Base-by-base conservation (phyloP, 768 basidiomycete species). In the Royoungia palumana region DNA sequence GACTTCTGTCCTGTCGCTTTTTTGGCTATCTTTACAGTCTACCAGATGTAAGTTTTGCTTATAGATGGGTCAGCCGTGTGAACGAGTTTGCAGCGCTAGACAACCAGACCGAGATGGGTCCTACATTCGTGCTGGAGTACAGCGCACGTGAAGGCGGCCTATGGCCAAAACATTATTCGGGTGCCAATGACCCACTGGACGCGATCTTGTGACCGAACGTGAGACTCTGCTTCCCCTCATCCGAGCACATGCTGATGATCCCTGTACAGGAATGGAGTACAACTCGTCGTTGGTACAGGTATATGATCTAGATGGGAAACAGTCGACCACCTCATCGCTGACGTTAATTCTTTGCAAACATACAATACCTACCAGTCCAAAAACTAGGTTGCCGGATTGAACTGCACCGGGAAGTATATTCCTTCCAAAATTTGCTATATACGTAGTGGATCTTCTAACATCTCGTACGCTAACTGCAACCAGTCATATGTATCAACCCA, bases 181-280 rank as follows among this genome's bases (percentile, higher is more conserved):
- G 72, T 22, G 62, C 69, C 9, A 70, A 74, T 41, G 85, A 84
- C 62, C 84, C 87, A 0, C 68, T 88, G 46, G 88, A 88, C 54
- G 84, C 83, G 5, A 87, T 85, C 3, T 88, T 83, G 81, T 89
- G 85, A 87, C 87, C 1, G 83, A 87, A 68, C 75, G 83, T 81
- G 50, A 44, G 74, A 13, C 35, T 11, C 16, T 27, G 2, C 14
- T 17, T 46, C 42, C 5, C 10, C 19, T 14, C 22, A 16, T 44
- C 13, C 11, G 14, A 42, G 6, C 4, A 2, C 8, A 38, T 17
- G 32, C 37, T 56, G 21, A 57, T 13, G 8, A 4, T 4, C n/a
- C 1, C 8, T 22, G 28, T 32, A 8, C 46, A 66, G 64, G 59
- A 35, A 61, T 65, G 64, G 55, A 59, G 21, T 35, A 41, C 6